A percentile compares a stretch with the other conserved stretches of the same genome.
Evolutionary conservation across 495 filamentous ascomycete species (phyloP).

Genomic region (Terfezia boudieri): DNA sequence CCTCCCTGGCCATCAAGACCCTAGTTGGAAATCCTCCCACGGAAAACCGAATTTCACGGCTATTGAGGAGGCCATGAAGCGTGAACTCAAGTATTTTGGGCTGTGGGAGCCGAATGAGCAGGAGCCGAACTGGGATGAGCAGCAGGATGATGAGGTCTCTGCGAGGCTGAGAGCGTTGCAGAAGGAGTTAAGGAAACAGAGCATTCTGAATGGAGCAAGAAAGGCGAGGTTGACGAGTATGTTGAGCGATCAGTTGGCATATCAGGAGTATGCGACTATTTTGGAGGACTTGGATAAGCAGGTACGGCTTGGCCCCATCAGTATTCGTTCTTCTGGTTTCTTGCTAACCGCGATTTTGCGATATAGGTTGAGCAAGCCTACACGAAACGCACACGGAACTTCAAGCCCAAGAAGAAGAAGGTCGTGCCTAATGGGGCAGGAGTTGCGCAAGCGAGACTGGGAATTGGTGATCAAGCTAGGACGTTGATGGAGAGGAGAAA

Average conservation of each 20-base stretch:
- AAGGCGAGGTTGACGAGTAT: slow-evolving; percentile 69
- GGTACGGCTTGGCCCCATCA: slow-evolving; percentile 16
- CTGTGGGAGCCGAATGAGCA: slow-evolving; percentile 48
- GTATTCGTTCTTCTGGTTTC: no score
- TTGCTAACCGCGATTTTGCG: neutral
- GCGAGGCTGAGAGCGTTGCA: slow-evolving; percentile 74
- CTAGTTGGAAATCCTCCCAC: slow-evolving; percentile 29
- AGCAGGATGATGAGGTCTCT: slow-evolving; percentile 85
- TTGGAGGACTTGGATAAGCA: slow-evolving; percentile 90
- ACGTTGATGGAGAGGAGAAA: slow-evolving; percentile 71
- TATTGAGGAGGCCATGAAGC: slow-evolving; percentile 72
- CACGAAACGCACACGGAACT: slow-evolving; percentile 81
- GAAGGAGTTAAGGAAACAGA: slow-evolving; percentile 52
- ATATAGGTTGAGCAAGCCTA: slow-evolving; percentile 58
- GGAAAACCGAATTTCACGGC: slow-evolving; percentile 58
- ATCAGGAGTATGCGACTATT: slow-evolving; percentile 91
- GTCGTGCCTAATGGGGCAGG: slow-evolving; percentile 46
- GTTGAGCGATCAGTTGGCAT: slow-evolving; percentile 72
- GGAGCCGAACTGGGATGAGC: slow-evolving; percentile 58
- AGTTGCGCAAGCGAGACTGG: slow-evolving; percentile 38
- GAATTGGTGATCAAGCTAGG: slow-evolving; percentile 74
- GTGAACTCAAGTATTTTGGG: slow-evolving; percentile 82
- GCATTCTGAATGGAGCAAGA: slow-evolving; percentile 67
- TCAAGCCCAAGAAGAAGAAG: slow-evolving; percentile 75
- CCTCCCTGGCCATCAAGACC: slow-evolving; percentile 27